phyloP scores from a whole-genome alignment of 768 basidiomycete species.

The Lactarius tabidus region DNA sequence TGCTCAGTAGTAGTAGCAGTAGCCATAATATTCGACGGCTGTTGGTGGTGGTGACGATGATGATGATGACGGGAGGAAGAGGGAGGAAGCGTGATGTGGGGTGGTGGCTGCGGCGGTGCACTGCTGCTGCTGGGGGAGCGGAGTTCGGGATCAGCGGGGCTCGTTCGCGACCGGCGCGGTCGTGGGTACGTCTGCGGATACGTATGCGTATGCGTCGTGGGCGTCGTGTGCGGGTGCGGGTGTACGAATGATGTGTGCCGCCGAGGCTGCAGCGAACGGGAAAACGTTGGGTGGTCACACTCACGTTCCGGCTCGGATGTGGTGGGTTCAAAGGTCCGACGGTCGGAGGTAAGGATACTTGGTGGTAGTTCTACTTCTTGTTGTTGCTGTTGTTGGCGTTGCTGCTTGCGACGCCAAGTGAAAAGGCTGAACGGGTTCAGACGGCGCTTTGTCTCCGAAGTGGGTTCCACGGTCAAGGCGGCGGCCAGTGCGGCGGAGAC shows the following conservation, averaged over 20 bases:
- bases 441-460: constrained; percentile 4
- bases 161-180: constrained; percentile 3
- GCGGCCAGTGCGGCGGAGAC: constrained; percentile 9
- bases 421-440: neutral
- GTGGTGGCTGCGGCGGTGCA: neutral
- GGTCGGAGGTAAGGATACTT: neutral
- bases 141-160: constrained; percentile 4
- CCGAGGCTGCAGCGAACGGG: neutral
- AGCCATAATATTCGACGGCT: neutral
- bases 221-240: neutral
- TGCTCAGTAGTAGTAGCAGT: neutral
- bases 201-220: neutral
- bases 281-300: constrained; percentile 6
- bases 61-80: neutral
- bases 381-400: constrained; percentile 5
- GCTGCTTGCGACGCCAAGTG: constrained; percentile 11
- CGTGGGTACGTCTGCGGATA: constrained; percentile 11
- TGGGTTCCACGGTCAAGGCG: neutral
- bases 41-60: constrained; percentile 11
- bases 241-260: neutral
- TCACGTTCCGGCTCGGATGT: constrained; percentile 6
- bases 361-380: neutral
- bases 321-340: constrained; percentile 2
- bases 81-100: neutral
- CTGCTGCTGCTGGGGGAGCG: neutral